Evolutionary conservation across 169 alveolate species (phyloP), one percentile per base, ranked within the genome.

Genomic region (Eimeria falciformis): DNA sequence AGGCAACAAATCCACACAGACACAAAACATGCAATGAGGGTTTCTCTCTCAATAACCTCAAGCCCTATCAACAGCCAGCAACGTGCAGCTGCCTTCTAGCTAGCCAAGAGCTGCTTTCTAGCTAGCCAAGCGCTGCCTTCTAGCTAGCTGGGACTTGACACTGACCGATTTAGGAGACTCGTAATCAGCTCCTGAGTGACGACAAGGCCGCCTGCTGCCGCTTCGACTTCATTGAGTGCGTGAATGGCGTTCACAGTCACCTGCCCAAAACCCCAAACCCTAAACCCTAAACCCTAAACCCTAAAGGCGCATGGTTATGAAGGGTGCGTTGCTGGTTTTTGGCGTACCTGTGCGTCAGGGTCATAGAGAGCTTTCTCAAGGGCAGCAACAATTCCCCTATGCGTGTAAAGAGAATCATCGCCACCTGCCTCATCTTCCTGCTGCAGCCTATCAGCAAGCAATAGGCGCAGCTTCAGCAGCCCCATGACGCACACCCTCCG

Each of bases 401-500:
- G 37, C 73, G 73, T 12, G 25, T 11, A n/a, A 9, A 62, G 21
- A 11, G 73, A 11, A 9, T 9, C 5, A 9, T n/a, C 18, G 5
- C 5, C 37, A 12, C 73, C 37, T 9, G 25, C 73, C 33, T 21
- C 27, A 12, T n/a, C 27, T 62, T 62, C 73, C 5, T 62, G 9
- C 46, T 18, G 6, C 66, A 18, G 14, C 62, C 14, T 50, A 7
- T 7, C 7, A 50, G n/a, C 62, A 11, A 50, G 56, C 85, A 94
- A 86, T 50, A 88, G 95, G 69, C 89, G 96, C 62, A 96, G 97
- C 95, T 97, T 97, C 78, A 98, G 95, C 53, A 97, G 95, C 6
- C 99, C 99, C 92, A 98, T 97, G 62, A 98, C 98, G 3, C 99
- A 99, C 27, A 99, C 98, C 94, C 98, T 97, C 93, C 99, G 97